Conservation (phyloP, 208 protist genomes). For the Novymonas esmeraldas region DNA sequence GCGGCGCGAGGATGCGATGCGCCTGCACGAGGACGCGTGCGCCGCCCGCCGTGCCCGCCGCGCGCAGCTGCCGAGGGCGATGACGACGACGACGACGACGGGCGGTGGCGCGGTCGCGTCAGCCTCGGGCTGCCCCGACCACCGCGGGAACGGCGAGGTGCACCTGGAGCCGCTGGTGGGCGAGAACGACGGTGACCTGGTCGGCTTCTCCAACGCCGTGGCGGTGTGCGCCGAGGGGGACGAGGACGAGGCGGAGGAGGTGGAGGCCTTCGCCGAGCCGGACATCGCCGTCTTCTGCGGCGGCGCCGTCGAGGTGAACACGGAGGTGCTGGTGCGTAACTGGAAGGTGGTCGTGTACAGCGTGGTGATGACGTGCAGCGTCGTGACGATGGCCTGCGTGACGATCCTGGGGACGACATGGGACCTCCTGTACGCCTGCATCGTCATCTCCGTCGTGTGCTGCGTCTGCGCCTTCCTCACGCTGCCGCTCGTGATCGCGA, state of each 20-base stretch:
- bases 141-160: constrained; percentile 7
- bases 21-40: constrained; percentile 12
- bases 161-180: constrained; percentile 2
- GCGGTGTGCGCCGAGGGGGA: neutral
- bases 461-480: constrained; percentile 33
- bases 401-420: constrained; percentile 36
- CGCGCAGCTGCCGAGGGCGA: neutral
- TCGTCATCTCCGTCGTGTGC: constrained; percentile 27
- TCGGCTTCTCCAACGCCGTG: neutral
- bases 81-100: neutral
- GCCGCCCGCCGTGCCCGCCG: neutral
- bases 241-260: constrained; percentile 3
- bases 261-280: constrained; percentile 14
- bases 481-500: constrained; percentile 57
- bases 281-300: constrained; percentile 14
- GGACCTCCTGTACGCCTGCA: constrained; percentile 31
- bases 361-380: constrained; percentile 37
- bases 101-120: neutral
- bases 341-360: constrained; percentile 43
- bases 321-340: constrained; percentile 35
- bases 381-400: constrained; percentile 38
- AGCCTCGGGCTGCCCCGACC: neutral
- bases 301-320: constrained; percentile 51
- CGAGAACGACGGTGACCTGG: constrained; percentile 1
- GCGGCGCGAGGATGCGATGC: constrained; percentile 29